phyloP scores from a whole-genome alignment of 2,329 filamentous ascomycete genomes.

The Ascosphaera apis region DNA sequence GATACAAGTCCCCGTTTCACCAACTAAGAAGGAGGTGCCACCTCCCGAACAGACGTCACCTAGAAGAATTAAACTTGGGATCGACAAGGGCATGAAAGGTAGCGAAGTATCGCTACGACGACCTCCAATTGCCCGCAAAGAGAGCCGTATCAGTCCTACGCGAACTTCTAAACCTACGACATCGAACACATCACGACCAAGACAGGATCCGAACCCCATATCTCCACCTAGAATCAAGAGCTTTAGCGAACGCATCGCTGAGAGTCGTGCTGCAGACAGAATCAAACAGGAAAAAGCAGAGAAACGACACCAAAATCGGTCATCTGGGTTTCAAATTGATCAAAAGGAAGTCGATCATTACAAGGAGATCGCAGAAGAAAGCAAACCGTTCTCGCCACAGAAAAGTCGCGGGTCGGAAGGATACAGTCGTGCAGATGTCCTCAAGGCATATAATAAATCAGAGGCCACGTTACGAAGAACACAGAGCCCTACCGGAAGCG shows the following conservation, averaged over 20 bases:
- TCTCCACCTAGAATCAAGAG: conserved; percentile 23
- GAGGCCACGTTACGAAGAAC: conserved; percentile 13
- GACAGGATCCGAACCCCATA: conserved; percentile 1
- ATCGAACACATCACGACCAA: background rate
- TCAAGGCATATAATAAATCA: conserved; percentile 13
- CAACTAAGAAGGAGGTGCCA: conserved; percentile 27
- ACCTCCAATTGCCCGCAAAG: conserved; percentile 17
- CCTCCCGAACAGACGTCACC: conserved; percentile 44
- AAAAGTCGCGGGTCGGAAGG: conserved; percentile 25
- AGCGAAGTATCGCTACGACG: conserved; percentile 67
- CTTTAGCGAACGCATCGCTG: conserved; percentile 71
- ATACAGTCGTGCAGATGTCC: conserved; percentile 42
- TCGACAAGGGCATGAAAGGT: conserved; percentile 67
- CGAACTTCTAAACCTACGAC: background rate
- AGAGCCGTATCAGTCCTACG: background rate
- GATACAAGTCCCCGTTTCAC: conserved; percentile 60
- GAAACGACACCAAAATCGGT: conserved; percentile 17
- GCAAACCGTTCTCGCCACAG: conserved; percentile 21
- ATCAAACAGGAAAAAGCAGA: conserved; percentile 16
- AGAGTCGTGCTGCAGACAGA: conserved; percentile 29
- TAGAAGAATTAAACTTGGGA: conserved; percentile 56
- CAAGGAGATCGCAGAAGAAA: conserved; percentile 16
- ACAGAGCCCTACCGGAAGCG: conserved; percentile 13
- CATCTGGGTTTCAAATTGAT: conserved; percentile 20
- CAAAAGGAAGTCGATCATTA: conserved; percentile 21